These are phyloP conservation scores for Sporormia fimetaria DNA, from an alignment of 495 filamentous ascomycete genomes.

Conservation along the genomic window DNA sequence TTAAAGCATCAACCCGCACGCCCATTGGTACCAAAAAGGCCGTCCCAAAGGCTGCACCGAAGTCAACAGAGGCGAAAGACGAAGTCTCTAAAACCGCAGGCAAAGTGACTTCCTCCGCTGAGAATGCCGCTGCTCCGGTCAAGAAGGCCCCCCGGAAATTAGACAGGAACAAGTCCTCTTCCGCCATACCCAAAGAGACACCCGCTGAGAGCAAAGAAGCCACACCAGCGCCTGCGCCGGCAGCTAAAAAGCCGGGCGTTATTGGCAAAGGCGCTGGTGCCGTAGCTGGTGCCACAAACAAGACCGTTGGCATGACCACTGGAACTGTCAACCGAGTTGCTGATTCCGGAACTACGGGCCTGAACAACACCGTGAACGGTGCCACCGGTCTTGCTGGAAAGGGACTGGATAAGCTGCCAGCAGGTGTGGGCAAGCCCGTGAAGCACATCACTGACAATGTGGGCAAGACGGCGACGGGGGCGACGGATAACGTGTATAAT, in stretches of 20 bases:
- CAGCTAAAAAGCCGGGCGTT: constrained; percentile 9
- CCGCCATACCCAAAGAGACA: not conserved
- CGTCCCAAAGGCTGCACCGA: too few relatives aligned
- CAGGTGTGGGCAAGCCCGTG: constrained; percentile 23
- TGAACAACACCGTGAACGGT: constrained; percentile 16
- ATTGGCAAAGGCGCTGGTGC: constrained; percentile 10
- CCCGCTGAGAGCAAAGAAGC: constrained; percentile 6
- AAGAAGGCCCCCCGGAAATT: constrained; percentile 7
- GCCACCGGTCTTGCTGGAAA: constrained; percentile 14
- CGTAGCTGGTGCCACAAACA: constrained; percentile 18
- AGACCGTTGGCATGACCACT: constrained; percentile 15
- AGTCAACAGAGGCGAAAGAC: too few relatives aligned
- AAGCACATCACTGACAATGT: constrained; percentile 22
- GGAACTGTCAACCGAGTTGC: constrained; percentile 14
- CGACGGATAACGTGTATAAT: constrained; percentile 20
- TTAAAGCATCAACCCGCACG: too few relatives aligned
- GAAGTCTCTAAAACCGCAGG: too few relatives aligned
- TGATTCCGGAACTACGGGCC: constrained; percentile 10
- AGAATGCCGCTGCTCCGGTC: constrained; percentile 1
- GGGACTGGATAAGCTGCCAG: constrained; percentile 18
- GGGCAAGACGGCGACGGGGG: constrained; percentile 20
- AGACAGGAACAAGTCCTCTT: not conserved
- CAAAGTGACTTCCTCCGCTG: constrained; percentile 4
- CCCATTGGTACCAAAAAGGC: too few relatives aligned
- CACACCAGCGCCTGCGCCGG: constrained; percentile 1